A percentile compares a stretch with the other conserved stretches of the same genome.
Evolutionary conservation across 1,139 yeast genomes (phyloP).

Genomic region (Lodderomyces oxycetoniae): DNA sequence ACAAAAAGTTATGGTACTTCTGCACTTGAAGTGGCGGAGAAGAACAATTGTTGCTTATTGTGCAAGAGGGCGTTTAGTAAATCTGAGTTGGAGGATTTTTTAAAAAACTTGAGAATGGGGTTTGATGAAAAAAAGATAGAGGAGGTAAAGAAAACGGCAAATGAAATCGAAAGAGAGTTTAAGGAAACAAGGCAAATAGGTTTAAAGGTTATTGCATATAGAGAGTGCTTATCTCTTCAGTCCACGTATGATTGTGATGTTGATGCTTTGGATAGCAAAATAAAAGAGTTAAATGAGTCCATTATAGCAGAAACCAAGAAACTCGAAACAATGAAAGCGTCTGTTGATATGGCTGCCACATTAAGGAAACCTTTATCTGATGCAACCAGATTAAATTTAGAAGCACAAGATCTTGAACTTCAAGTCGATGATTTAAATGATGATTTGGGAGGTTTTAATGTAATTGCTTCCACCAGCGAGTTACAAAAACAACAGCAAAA

Average conservation of each 20-base stretch:
- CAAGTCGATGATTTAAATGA: slow-evolving; percentile 35
- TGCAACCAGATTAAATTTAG: slow-evolving; percentile 31
- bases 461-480: slow-evolving; percentile 35
- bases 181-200: slow-evolving; percentile 24
- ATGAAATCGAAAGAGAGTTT: slow-evolving; percentile 28
- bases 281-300: slow-evolving; percentile 16
- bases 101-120: slow-evolving; percentile 31
- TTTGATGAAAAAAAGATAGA: slow-evolving; percentile 35
- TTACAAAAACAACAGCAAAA: slow-evolving; percentile 47
- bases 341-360: slow-evolving; percentile 7
- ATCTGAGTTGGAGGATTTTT: slow-evolving; percentile 29
- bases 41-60: slow-evolving; percentile 53
- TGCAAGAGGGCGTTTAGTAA: slow-evolving; percentile 60
- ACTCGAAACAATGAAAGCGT: slow-evolving; percentile 6
- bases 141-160: slow-evolving; percentile 32
- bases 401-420: slow-evolving; percentile 25
- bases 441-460: slow-evolving; percentile 35
- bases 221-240: slow-evolving; percentile 16
- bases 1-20: slow-evolving; percentile 59
- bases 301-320: slow-evolving; percentile 11
- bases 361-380: slow-evolving; percentile 33
- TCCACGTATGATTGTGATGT: slow-evolving; percentile 10
- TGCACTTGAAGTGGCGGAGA: slow-evolving; percentile 59
- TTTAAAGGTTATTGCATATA: slow-evolving; percentile 25
- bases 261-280: slow-evolving; percentile 10